These are phyloP conservation scores for Pisolithus albus DNA, from an alignment of 768 basidiomycete species.

Conservation along the genomic window DNA sequence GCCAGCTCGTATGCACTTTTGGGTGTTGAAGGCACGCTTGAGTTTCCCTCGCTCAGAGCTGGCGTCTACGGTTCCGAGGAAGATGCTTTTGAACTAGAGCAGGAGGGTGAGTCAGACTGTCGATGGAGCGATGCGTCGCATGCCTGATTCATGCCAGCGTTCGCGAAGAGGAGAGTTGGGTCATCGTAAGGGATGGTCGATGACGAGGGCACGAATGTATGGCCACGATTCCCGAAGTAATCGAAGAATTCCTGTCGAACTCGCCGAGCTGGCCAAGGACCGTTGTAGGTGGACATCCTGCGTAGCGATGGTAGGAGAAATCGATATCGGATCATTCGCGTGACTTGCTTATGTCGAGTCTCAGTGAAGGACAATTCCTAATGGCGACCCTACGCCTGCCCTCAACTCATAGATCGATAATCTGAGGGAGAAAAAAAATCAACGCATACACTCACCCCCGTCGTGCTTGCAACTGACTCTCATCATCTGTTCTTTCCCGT, in stretches of 20 bases:
- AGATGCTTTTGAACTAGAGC: conserved; percentile 86
- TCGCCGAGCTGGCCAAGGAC: conserved; percentile 71
- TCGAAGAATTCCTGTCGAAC: conserved; percentile 88
- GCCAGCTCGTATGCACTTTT: conserved; percentile 98
- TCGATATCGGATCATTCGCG: conserved; percentile 12
- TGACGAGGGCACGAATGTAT: conserved; percentile 87
- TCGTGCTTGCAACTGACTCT: conserved; percentile 22
- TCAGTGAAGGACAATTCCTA: too few relatives aligned
- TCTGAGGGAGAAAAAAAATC: conserved; percentile 2
- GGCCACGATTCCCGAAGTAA: conserved; percentile 73
- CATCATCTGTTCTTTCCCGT: conserved; percentile 13
- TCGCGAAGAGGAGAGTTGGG: conserved; percentile 94
- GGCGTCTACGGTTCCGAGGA: conserved; percentile 96
- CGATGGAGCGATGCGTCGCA: conserved; percentile 4
- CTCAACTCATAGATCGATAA: conserved; percentile 43
- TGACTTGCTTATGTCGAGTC: not conserved
- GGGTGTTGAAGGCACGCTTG: conserved; percentile 90
- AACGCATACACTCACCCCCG: conserved; percentile 10
- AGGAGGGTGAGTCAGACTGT: conserved; percentile 9
- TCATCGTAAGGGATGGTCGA: conserved; percentile 96
- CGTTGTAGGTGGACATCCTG: conserved; percentile 27
- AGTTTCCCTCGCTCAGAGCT: conserved; percentile 86
- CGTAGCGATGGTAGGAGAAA: conserved; percentile 7
- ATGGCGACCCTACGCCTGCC: conserved; percentile 26
- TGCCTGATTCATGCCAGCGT: conserved; percentile 97